Percentiles rank a stretch among this genome's conserved stretches.
These are phyloP conservation scores for Zygosaccharomyces sapae DNA, from an alignment of 1,139 yeast genomes.

Conservation along the genomic window DNA sequence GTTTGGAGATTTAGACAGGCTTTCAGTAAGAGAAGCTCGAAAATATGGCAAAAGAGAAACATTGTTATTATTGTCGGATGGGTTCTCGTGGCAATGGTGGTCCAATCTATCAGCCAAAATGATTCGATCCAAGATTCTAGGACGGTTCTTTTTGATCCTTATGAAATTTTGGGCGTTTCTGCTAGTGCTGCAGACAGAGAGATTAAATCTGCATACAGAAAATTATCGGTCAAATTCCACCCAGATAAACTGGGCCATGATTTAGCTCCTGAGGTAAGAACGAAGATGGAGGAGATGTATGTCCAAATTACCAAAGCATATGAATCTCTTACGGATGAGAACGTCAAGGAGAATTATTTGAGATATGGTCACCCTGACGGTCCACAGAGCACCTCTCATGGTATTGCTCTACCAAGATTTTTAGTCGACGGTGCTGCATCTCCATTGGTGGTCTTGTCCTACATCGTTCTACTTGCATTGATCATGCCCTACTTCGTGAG, in stretches of 20 bases:
- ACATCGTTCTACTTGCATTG: slow-evolving; percentile 70
- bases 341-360: slow-evolving; percentile 72
- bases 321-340: slow-evolving; percentile 90
- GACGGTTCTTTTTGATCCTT: slow-evolving; percentile 75
- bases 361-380: slow-evolving; percentile 98
- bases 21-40: slow-evolving; percentile 36
- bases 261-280: slow-evolving; percentile 52
- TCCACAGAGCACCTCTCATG: slow-evolving; percentile 90
- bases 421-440: slow-evolving; percentile 82
- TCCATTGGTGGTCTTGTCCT: slow-evolving; percentile 55
- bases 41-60: slow-evolving; percentile 45
- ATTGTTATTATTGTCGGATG: slow-evolving; percentile 60
- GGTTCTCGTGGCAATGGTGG: slow-evolving; percentile 52
- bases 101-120: slow-evolving; percentile 45
- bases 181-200: slow-evolving; percentile 69
- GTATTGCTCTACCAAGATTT: slow-evolving; percentile 92
- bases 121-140: slow-evolving; percentile 42
- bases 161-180: slow-evolving; percentile 73
- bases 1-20: slow-evolving; percentile 44
- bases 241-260: slow-evolving; percentile 86
- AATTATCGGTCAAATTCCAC: slow-evolving; percentile 80
- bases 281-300: slow-evolving; percentile 65
- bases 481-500: slow-evolving; percentile 77
- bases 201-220: slow-evolving; percentile 78
- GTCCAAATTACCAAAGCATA: slow-evolving; percentile 88